Percentiles rank a stretch among this genome's conserved stretches.
Evolutionary conservation across 768 basidiomycete species (phyloP).

Genomic region (Lentinus tigrinus): DNA sequence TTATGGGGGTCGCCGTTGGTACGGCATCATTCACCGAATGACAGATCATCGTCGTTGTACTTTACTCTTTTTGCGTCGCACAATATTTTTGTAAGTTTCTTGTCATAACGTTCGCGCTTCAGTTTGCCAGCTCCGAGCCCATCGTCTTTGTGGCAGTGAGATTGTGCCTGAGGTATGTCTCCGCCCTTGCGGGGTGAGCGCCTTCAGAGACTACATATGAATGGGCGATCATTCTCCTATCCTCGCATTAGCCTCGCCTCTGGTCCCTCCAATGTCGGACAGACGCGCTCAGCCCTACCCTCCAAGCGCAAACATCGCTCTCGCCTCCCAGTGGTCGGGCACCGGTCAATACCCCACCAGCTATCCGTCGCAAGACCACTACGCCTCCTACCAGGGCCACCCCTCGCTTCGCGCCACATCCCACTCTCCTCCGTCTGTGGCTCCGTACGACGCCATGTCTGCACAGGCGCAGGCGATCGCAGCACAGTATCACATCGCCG

Average conservation of each 20-base stretch:
- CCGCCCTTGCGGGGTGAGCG: slow-evolving; percentile 5
- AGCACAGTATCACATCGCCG: slow-evolving; percentile 13
- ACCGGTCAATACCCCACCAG: slow-evolving; percentile 13
- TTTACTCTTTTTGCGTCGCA: slow-evolving; percentile 21
- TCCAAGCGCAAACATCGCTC: slow-evolving; percentile 15
- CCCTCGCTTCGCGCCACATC: slow-evolving; percentile 13
- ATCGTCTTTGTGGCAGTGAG: slow-evolving; percentile 26
- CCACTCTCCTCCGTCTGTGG: slow-evolving; percentile 4
- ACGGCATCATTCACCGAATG: slow-evolving; percentile 23
- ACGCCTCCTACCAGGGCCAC: slow-evolving; percentile 14
- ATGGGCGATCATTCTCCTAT: slow-evolving; percentile 19
- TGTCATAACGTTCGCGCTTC: slow-evolving; percentile 9
- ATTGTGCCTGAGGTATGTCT: slow-evolving; percentile 22
- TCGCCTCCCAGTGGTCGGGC: slow-evolving; percentile 16
- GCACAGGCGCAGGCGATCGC: slow-evolving; percentile 19
- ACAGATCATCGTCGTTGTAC: slow-evolving; percentile 22
- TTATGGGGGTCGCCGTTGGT: slow-evolving; percentile 17
- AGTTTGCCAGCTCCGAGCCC: slow-evolving; percentile 9
- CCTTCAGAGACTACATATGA: slow-evolving; percentile 21
- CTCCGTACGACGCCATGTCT: slow-evolving; percentile 17
- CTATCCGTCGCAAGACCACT: slow-evolving; percentile 18
- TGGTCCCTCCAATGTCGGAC: slow-evolving; percentile 19
- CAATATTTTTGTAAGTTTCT: slow-evolving; percentile 6
- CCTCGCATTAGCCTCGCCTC: slow-evolving; percentile 12
- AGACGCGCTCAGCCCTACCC: slow-evolving; percentile 20